These are phyloP conservation scores for Neurospora sp. DNA, from an alignment of 495 filamentous ascomycete genomes.

Conservation along the genomic window DNA sequence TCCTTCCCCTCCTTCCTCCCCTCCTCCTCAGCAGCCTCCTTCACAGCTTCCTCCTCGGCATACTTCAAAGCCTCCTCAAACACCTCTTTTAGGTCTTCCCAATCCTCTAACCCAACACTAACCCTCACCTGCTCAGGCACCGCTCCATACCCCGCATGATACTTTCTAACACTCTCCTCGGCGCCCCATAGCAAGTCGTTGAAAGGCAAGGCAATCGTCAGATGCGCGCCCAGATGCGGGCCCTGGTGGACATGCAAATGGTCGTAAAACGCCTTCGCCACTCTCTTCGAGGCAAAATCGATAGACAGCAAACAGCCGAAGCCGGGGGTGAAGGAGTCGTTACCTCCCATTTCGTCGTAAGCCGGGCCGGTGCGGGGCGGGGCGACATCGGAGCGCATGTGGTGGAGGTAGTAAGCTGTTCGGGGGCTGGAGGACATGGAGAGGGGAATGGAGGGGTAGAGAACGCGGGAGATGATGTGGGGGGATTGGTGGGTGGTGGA, in stretches of 20 bases:
- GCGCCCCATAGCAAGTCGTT: slow-evolving; percentile 27
- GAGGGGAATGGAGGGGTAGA: slow-evolving; percentile 25
- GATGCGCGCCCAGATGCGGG: slow-evolving; percentile 39
- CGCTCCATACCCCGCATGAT: slow-evolving; percentile 22
- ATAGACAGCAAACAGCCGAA: slow-evolving; percentile 31
- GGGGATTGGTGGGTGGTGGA: slow-evolving; percentile 12
- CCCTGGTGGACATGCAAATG: slow-evolving; percentile 30
- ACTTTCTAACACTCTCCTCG: slow-evolving; percentile 7
- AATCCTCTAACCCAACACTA: slow-evolving; percentile 32
- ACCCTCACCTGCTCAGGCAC: slow-evolving; percentile 26
- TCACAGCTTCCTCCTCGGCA: not conserved
- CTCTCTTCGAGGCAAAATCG: slow-evolving; percentile 27
- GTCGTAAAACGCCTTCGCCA: slow-evolving; percentile 32
- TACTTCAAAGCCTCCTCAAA: slow-evolving; percentile 21
- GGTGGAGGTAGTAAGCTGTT: slow-evolving; percentile 24
- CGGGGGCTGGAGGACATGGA: too few species aligned
- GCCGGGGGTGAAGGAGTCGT: slow-evolving; percentile 22
- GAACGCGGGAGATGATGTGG: slow-evolving; percentile 22
- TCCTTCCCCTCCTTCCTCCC: not conserved
- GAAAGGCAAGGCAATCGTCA: slow-evolving; percentile 33
- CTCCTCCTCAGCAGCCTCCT: not conserved
- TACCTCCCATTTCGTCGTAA: not conserved
- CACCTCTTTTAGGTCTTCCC: slow-evolving; percentile 23
- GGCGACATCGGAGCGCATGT: slow-evolving; percentile 19
- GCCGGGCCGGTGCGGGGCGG: not conserved